Percentiles rank a stretch among this genome's conserved stretches.
Evolutionary conservation across 2,329 filamentous ascomycete genomes (phyloP).

Genomic region (Kalaharituber pfeilii): DNA sequence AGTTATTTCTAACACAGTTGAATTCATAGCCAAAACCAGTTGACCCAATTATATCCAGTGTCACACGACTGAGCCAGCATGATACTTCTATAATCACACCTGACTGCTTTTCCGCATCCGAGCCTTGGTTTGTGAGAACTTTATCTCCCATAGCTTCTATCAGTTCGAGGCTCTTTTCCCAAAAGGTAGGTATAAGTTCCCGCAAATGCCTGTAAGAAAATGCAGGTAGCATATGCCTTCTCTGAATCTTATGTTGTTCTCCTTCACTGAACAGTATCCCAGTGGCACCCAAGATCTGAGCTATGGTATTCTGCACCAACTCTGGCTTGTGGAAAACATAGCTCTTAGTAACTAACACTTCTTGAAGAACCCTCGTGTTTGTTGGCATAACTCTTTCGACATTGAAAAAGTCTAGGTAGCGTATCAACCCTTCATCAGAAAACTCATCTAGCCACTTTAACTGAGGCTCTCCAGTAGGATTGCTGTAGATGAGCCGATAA

Average conservation of each 20-base stretch:
- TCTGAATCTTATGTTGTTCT: constrained; percentile 70
- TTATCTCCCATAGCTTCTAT: constrained; percentile 42
- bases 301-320: constrained; percentile 38
- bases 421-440: constrained; percentile 51
- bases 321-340: constrained; percentile 53
- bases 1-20: constrained; percentile 36
- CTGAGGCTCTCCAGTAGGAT: constrained; percentile 16
- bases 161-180: constrained; percentile 55
- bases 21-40: constrained; percentile 59
- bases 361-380: constrained; percentile 47
- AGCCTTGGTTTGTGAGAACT: constrained; percentile 28
- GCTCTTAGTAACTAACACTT: constrained; percentile 49
- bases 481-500: constrained; percentile 3
- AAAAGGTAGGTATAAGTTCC: constrained; percentile 68
- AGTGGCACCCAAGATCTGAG: constrained; percentile 49
- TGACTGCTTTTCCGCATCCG: constrained; percentile 25
- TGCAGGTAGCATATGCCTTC: constrained; percentile 62
- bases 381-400: constrained; percentile 43
- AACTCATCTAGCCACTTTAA: constrained; percentile 38
- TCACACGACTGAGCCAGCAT: constrained; percentile 48
- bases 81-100: constrained; percentile 38
- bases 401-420: constrained; percentile 47
- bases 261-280: constrained; percentile 62
- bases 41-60: constrained; percentile 58
- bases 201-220: constrained; percentile 66